These are phyloP conservation scores for Penicillium coffeae DNA, from an alignment of 495 filamentous ascomycete species.

Conservation along the genomic window DNA sequence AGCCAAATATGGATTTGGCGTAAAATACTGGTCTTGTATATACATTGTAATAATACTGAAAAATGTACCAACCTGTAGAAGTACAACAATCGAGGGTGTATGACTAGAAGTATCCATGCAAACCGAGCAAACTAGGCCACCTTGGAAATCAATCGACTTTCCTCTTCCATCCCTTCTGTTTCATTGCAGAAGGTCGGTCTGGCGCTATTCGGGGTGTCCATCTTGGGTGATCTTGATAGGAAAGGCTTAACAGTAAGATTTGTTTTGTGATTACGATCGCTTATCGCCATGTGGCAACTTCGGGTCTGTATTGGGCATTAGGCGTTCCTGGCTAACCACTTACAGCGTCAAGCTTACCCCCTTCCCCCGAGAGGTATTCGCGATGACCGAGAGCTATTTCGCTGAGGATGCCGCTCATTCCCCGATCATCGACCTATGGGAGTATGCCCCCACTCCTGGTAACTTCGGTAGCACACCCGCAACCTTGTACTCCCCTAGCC, in stretches of 20 bases:
- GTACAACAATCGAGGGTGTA: slow-evolving; percentile 4
- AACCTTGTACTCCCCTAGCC: slow-evolving; percentile 4
- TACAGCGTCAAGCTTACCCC: too few relatives aligned
- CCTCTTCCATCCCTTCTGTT: slow-evolving; percentile 9
- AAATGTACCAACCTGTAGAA: slow-evolving; percentile 8
- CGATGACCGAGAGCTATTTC: too few relatives aligned
- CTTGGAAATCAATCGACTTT: slow-evolving; percentile 13
- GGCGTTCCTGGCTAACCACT: too few relatives aligned
- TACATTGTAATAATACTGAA: slow-evolving; percentile 9
- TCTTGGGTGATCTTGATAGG: too few relatives aligned
- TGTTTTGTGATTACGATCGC: too few relatives aligned
- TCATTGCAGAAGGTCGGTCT: slow-evolving; percentile 15
- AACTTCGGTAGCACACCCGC: slow-evolving; percentile 6
- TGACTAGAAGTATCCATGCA: slow-evolving; percentile 15
- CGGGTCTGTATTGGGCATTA: too few relatives aligned
- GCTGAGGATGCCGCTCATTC: too few relatives aligned
- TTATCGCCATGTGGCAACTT: too few relatives aligned
- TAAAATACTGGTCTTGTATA: slow-evolving; percentile 11
- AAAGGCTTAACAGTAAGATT: slow-evolving; percentile 14
- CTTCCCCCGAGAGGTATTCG: too few relatives aligned
- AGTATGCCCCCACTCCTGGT: too few relatives aligned
- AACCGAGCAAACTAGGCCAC: slow-evolving; percentile 14
- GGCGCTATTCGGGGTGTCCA: slow-evolving; percentile 5
- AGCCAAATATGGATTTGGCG: slow-evolving; percentile 7
- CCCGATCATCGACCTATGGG: too few relatives aligned